Conservation (phyloP, 2,329 filamentous ascomycete species). For the Penicillium sumatraense region DNA sequence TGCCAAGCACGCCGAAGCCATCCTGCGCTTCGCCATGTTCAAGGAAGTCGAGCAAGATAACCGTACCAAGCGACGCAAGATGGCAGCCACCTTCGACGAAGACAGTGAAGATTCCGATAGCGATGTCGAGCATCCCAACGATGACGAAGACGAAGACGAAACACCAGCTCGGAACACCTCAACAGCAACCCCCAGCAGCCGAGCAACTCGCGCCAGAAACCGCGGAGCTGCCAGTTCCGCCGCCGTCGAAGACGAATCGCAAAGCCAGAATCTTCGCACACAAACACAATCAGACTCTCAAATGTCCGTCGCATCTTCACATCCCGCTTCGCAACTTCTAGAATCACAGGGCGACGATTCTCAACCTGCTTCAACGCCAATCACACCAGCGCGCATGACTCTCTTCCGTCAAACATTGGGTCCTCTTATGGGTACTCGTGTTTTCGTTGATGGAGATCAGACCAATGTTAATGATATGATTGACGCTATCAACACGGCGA, state of each 20-base stretch:
- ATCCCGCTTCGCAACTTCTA: constrained; percentile 73
- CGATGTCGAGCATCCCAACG: constrained; percentile 47
- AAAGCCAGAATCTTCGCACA: constrained; percentile 48
- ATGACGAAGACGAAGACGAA: constrained; percentile 34
- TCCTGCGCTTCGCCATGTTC: constrained; percentile 93
- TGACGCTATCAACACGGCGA: constrained; percentile 74
- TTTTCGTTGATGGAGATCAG: constrained; percentile 83
- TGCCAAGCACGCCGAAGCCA: constrained; percentile 82
- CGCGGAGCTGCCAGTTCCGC: constrained; percentile 47
- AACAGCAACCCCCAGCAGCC: constrained; percentile 37
- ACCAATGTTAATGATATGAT: constrained; percentile 77
- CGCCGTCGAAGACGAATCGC: constrained; percentile 57
- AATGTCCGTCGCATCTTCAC: constrained; percentile 77
- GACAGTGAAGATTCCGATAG: constrained; percentile 55
- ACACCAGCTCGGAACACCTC: constrained; percentile 27
- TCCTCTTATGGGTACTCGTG: constrained; percentile 74
- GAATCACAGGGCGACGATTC: constrained; percentile 53
- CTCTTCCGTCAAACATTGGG: constrained; percentile 82
- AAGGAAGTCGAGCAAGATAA: constrained; percentile 85
- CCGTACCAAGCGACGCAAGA: constrained; percentile 81
- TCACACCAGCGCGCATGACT: constrained; percentile 64
- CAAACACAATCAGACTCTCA: constrained; percentile 54
- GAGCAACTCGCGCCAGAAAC: constrained; percentile 31
- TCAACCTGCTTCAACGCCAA: constrained; percentile 46
- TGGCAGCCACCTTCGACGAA: constrained; percentile 68